phyloP scores from a whole-genome alignment of 192 early-diverging fungal species.

The Jimgerdemannia flammicorona region DNA sequence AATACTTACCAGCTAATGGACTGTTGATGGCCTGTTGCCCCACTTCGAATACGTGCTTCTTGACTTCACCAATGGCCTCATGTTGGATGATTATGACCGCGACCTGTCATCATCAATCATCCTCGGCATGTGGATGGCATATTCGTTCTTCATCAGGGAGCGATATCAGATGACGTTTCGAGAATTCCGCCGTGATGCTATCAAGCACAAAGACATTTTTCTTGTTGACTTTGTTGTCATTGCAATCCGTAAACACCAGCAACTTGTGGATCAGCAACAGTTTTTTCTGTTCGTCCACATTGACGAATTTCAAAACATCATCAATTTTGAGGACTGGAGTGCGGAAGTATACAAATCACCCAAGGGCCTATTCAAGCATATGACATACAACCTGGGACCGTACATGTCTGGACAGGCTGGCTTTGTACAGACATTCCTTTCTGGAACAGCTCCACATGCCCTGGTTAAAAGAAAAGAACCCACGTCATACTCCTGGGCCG shows the following conservation, averaged over 20 bases:
- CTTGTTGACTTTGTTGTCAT: background rate
- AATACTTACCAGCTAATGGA: no score
- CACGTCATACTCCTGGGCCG: constrained; percentile 14
- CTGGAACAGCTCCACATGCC: constrained; percentile 9
- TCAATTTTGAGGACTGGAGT: background rate
- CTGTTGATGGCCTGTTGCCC: background rate
- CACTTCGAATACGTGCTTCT: constrained; percentile 8
- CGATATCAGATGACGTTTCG: constrained; percentile 3
- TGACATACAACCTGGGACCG: constrained; percentile 10
- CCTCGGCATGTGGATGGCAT: constrained; percentile 11
- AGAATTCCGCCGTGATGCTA: background rate
- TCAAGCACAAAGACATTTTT: background rate
- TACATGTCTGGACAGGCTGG: constrained; percentile 9
- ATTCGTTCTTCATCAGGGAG: constrained; percentile 11
- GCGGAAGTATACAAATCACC: no score
- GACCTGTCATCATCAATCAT: constrained; percentile 1
- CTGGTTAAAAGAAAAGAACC: constrained; percentile 11
- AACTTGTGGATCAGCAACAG: constrained; percentile 3
- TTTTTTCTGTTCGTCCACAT: constrained; percentile 16
- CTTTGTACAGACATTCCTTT: constrained; percentile 18
- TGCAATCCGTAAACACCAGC: constrained; percentile 9
- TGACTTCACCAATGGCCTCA: background rate
- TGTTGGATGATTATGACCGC: background rate
- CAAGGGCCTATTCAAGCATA: constrained; percentile 7
- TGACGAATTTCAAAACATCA: constrained; percentile 15